phyloP scores from a whole-genome alignment of 768 basidiomycete genomes.

The Russula foetens region DNA sequence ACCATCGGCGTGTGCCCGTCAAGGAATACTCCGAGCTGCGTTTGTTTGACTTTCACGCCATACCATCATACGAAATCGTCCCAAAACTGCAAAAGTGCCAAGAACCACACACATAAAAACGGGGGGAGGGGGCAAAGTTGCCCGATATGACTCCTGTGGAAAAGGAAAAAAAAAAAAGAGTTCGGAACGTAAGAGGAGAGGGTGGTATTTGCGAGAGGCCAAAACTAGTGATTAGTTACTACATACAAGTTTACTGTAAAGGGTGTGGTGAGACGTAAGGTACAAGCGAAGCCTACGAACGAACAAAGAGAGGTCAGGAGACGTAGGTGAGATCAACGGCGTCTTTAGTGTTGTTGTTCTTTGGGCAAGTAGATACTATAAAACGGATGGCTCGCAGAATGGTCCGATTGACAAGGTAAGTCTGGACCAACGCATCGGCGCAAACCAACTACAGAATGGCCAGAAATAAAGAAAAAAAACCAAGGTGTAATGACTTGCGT shows the following conservation, averaged over 20 bases:
- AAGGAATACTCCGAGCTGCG: background rate
- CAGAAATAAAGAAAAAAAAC: background rate
- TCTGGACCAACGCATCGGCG: slow-evolving; percentile 3
- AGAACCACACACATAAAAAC: background rate
- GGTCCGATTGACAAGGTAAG: slow-evolving; percentile 7
- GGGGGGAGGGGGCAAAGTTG: background rate
- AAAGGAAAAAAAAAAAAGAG: background rate
- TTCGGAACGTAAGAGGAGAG: slow-evolving; percentile 7
- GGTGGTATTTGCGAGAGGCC: slow-evolving; percentile 3
- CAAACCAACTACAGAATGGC: slow-evolving; percentile 5
- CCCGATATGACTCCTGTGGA: background rate
- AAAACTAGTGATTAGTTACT: slow-evolving; percentile 15
- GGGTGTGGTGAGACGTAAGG: slow-evolving; percentile 10
- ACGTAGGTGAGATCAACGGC: slow-evolving; percentile 3
- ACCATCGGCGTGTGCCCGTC: slow-evolving; percentile 5
- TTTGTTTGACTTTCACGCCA: background rate
- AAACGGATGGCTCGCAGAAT: slow-evolving; percentile 1
- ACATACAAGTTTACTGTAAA: slow-evolving; percentile 17
- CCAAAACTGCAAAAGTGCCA: background rate
- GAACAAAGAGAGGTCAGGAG: slow-evolving; percentile 2
- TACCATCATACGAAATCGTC: background rate
- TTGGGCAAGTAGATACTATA: slow-evolving; percentile 12
- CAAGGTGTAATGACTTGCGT: background rate
- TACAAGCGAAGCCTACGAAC: slow-evolving; percentile 13
- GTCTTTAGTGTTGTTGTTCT: slow-evolving; percentile 4